These are phyloP conservation scores for Fraxinus excelsior DNA, from an alignment of 257 asterid genomes.

Conservation along the genomic window DNA sequence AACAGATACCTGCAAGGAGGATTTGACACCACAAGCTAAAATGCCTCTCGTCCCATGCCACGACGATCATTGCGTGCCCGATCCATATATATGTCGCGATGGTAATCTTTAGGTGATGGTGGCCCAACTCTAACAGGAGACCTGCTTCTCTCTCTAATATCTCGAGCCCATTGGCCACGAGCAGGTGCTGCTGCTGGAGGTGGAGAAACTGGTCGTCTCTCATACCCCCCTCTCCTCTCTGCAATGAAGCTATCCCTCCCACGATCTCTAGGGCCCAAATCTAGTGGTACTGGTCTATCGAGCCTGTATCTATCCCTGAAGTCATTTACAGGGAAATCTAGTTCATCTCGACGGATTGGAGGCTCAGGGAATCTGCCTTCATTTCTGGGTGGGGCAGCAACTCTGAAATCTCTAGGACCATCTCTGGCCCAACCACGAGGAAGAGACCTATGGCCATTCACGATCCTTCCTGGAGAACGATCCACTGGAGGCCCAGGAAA, in stretches of 20 bases:
- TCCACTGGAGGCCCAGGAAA: conserved; percentile 46
- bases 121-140: conserved; percentile 66
- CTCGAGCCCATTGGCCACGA: conserved; percentile 64
- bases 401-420: conserved; percentile 64
- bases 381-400: conserved; percentile 54
- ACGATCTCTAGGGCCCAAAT: conserved; percentile 66
- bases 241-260: conserved; percentile 56
- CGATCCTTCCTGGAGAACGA: conserved; percentile 58
- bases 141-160: conserved; percentile 67
- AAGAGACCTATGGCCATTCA: conserved; percentile 66
- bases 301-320: conserved; percentile 56
- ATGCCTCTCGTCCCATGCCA: conserved; percentile 48
- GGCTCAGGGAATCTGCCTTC: conserved; percentile 63
- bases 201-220: conserved; percentile 57
- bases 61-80: conserved; percentile 64
- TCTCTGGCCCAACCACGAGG: conserved; percentile 80
- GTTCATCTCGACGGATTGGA: conserved; percentile 49
- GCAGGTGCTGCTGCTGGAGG: conserved; percentile 42
- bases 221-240: conserved; percentile 55
- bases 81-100: conserved; percentile 47
- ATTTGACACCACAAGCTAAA: conserved; percentile 29
- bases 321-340: conserved; percentile 48
- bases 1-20: not conserved
- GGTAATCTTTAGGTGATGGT: conserved; percentile 49
- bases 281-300: conserved; percentile 52